Conservation (phyloP, 2,329 filamentous ascomycete genomes). For the Trichothecium roseum region DNA sequence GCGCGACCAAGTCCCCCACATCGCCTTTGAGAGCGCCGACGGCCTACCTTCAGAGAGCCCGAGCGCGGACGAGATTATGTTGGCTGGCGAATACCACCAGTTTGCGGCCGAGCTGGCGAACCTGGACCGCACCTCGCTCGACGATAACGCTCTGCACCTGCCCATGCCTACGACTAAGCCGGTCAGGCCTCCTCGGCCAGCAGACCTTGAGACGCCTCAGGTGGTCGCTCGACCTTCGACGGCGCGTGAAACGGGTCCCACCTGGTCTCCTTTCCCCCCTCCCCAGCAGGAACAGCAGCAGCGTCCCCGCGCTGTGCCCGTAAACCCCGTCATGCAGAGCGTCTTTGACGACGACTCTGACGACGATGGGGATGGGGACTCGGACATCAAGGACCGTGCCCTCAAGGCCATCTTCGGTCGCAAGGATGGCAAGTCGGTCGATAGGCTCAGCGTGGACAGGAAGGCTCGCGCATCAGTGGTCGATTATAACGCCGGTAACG, state of each 20-base stretch:
- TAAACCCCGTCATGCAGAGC: conserved; percentile 12
- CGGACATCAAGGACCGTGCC: conserved; percentile 9
- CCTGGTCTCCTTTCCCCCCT: no score
- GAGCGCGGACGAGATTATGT: conserved; percentile 12
- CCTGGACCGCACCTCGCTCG: conserved; percentile 10
- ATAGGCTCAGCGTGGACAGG: conserved; percentile 11
- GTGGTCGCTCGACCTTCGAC: no score
- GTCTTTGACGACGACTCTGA: conserved; percentile 21
- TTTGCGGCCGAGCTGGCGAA: conserved; percentile 20
- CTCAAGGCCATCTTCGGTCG: conserved; percentile 1
- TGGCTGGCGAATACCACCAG: conserved; percentile 23
- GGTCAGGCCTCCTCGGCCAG: conserved; percentile 3
- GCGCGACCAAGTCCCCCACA: no score
- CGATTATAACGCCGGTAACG: no score
- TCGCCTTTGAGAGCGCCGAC: no score
- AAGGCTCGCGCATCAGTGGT: conserved; percentile 1
- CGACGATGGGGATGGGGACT: conserved; percentile 14
- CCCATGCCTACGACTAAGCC: conserved; percentile 6
- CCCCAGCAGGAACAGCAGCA: neutral
- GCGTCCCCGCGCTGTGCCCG: neutral
- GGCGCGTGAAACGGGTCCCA: no score
- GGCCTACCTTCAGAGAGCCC: no score
- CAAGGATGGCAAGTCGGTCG: neutral
- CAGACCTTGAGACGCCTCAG: no score
- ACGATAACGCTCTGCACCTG: conserved; percentile 5